These are phyloP conservation scores for Leersia perrieri DNA, from an alignment of 176 grass and related monocot species.

Conservation along the genomic window DNA sequence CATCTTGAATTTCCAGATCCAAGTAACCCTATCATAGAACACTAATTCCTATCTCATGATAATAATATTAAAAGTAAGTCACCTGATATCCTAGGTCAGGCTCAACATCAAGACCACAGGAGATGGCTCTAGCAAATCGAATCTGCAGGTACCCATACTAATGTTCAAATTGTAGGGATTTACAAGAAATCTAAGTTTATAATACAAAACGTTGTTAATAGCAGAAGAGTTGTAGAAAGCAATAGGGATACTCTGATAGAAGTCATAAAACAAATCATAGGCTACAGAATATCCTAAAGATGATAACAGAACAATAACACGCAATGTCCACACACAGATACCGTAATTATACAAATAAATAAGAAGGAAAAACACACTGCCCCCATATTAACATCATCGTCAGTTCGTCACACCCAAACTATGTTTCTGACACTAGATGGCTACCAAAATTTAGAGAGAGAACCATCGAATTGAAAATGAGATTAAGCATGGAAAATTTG, in stretches of 20 bases:
- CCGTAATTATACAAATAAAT: neutral
- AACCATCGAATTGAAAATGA: neutral
- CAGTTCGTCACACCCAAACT: neutral
- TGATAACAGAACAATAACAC: neutral
- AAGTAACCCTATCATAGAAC: conserved; percentile 15
- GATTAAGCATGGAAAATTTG: too few species aligned
- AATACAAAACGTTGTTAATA: conserved; percentile 1
- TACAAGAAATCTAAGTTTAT: neutral
- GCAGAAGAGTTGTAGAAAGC: neutral
- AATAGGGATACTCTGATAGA: neutral
- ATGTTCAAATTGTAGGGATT: conserved; percentile 46
- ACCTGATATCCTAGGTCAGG: conserved; percentile 57
- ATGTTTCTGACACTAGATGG: neutral
- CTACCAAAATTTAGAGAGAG: too few species aligned
- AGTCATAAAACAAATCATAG: neutral
- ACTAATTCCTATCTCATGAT: conserved; percentile 29
- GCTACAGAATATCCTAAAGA: neutral
- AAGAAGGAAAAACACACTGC: neutral
- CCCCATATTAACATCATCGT: neutral
- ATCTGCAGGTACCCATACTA: conserved; percentile 73
- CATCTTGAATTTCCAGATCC: conserved; percentile 45
- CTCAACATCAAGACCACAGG: conserved; percentile 51
- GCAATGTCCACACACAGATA: neutral
- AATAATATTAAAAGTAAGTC: conserved; percentile 33
- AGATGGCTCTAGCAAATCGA: conserved; percentile 63